These are phyloP conservation scores for Chamaecrista fasciculata DNA, from an alignment of 306 rosid genomes.

Conservation along the genomic window DNA sequence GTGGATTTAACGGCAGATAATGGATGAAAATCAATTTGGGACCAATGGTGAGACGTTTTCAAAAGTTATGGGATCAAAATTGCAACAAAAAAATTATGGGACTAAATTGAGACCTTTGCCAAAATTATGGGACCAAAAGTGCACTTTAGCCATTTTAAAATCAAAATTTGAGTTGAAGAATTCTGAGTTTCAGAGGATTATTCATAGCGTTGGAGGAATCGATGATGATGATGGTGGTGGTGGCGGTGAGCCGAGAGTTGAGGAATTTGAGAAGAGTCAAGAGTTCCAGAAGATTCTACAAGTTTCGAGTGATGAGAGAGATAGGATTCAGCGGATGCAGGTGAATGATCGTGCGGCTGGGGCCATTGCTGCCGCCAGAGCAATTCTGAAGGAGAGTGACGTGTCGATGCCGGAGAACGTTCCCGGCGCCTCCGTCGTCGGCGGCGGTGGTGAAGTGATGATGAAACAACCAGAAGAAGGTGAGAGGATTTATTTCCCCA, in stretches of 20 bases:
- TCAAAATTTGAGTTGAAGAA: too few relatives aligned
- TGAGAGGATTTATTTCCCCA: too few relatives aligned
- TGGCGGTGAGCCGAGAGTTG: conserved; percentile 1
- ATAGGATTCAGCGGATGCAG: conserved; percentile 75
- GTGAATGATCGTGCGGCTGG: conserved; percentile 89
- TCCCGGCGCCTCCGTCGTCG: background rate
- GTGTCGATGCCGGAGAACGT: conserved; percentile 14
- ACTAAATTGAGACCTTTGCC: too few relatives aligned
- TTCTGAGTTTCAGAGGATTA: conserved; percentile 51
- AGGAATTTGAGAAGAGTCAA: conserved; percentile 52
- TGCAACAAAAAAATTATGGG: too few relatives aligned
- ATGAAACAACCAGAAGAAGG: conserved; percentile 35
- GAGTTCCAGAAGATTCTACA: conserved; percentile 76
- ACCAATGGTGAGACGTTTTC: too few relatives aligned
- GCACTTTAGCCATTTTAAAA: too few relatives aligned
- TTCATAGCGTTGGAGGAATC: conserved; percentile 17
- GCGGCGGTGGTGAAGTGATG: background rate
- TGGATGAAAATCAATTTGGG: too few relatives aligned
- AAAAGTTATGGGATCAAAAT: too few relatives aligned
- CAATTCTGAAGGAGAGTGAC: conserved; percentile 37
- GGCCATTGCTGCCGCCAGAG: conserved; percentile 77
- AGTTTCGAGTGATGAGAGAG: conserved; percentile 75
- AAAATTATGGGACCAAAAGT: too few relatives aligned
- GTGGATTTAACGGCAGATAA: too few relatives aligned
- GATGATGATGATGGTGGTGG: too few relatives aligned